Conservation (phyloP, 768 basidiomycete genomes). For the Hypholoma fasciculare region DNA sequence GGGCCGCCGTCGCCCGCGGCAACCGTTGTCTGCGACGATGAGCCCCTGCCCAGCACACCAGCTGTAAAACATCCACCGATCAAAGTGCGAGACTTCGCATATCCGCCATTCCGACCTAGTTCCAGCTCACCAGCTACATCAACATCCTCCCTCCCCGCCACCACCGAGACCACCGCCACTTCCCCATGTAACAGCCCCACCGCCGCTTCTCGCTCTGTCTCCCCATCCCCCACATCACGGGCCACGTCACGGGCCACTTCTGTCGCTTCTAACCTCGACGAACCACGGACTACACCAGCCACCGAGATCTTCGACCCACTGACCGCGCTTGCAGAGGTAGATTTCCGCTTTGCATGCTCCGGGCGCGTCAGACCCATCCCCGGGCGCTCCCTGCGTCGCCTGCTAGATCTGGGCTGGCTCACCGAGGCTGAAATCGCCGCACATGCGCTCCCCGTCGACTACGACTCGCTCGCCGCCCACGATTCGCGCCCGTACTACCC, state of each 20-base stretch:
- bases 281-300: constrained; percentile 12
- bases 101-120: not conserved
- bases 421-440: constrained; percentile 29
- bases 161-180: not conserved
- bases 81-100: constrained; percentile 44
- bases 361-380: constrained; percentile 31
- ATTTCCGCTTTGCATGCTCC: constrained; percentile 33
- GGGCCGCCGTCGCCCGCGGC: not conserved
- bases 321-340: constrained; percentile 37
- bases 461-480: constrained; percentile 29
- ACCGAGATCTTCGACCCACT: constrained; percentile 41
- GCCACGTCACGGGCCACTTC: not conserved
- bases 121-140: not conserved
- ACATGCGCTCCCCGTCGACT: constrained; percentile 32
- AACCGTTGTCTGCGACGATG: not conserved
- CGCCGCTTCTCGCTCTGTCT: too few relatives aligned
- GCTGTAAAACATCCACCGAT: constrained; percentile 16
- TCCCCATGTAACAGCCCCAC: not conserved
- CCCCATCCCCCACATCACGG: not conserved
- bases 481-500: constrained; percentile 21
- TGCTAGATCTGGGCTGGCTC: constrained; percentile 42
- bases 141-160: not conserved
- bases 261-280: not conserved
- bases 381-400: constrained; percentile 36
- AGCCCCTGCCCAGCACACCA: not conserved